Base-by-base conservation (phyloP, 331 rosid species). In the Stylosanthes scabra region DNA sequence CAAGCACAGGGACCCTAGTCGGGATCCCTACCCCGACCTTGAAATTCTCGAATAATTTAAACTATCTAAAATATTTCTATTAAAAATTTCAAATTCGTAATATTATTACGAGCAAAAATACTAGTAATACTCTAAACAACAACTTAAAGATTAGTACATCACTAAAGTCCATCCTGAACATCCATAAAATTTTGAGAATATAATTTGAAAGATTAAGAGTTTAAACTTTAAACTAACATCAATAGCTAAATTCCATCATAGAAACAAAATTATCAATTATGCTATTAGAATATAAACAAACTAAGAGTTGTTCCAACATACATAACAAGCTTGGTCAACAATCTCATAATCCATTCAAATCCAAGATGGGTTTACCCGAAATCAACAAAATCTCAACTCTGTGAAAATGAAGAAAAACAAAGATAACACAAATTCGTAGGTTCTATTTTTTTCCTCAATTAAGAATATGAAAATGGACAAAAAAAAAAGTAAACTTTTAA, bases 321-420 rank as follows among this genome's bases (percentile, higher is more conserved):
- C 67, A 34, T 9, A 63, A 75, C 10, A 65, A 55, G 66, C 59
- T 60, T 42, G 73, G 15, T 51, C 59, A 10, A 25, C n/a, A 59
- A 69, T 63, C 47, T 14, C 45, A 34, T 45, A 68, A 63, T 41
- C 13, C 52, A 65, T 10, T 29, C 9, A 12, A 76, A 66, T 67
- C 66, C 72, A 74, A 66, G 11, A 45, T 28, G 66, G 72, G 85
- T 73, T 74, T 59, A 46, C 34, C 68, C 58, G 20, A 56, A 78
- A 28, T 14, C 42, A 20, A 9, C 25, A 70, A 76, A 78, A 51
- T 66, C 68, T 59, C 9, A 56, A 76, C 74, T 62, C 70, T 41
- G 54, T 59, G 9, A 40, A 74, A 77, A 68, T 11, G 28, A 63
- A 52, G 11, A 61, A 34, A 14, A 46, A 39, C 27, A 63, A 42